Evolutionary conservation across 108 stramenopile species (phyloP), one percentile per base, ranked within the genome.

Genomic region (Chaetoceros tenuissimus): DNA sequence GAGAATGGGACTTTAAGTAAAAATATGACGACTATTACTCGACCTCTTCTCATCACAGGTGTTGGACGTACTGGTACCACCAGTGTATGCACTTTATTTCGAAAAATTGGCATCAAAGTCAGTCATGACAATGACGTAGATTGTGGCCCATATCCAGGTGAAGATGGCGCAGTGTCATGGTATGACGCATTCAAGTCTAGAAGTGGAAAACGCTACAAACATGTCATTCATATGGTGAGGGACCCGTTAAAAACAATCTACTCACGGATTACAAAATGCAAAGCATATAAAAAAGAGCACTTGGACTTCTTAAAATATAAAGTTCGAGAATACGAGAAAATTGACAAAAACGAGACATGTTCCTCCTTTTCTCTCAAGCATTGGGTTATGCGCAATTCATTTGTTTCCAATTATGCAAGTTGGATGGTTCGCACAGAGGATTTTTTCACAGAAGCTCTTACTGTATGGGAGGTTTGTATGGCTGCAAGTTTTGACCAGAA

Each of bases 301-400:
- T n/a, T n/a, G n/a, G n/a, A n/a, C n/a, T 0, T 8, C 18, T 23
- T 26, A 25, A 51, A 23, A 23, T 22, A 18, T 19, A 23, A 45
- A 47, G 55, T 57, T 24, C 18, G 22, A 20, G 55, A 22, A 21
- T 44, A 57, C 21, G 55, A 57, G 22, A 40, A 57, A 18, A 1
- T 51, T 1, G 23, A 23, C 23, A 7, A 51, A 1, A 22, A 22
- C 21, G 51, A 51, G 18, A 51, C 21, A 22, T 51, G 51, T 23
- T 51, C 23, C 19, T 22, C 19, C 19, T 51, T 51, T 51, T 19
- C 55, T 20, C 55, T 57, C 22, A 44, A 47, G 22, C 30, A 57
- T 57, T 57, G 55, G 55, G 55, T 57, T 21, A 23, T 31, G 40
- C 55, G 55, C 30, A 57, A 57, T 57, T 57, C 55, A 47, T 57